These are phyloP conservation scores for Chenopodium berlandieri DNA, from an alignment of 148 eudicot genomes.

Conservation along the genomic window DNA sequence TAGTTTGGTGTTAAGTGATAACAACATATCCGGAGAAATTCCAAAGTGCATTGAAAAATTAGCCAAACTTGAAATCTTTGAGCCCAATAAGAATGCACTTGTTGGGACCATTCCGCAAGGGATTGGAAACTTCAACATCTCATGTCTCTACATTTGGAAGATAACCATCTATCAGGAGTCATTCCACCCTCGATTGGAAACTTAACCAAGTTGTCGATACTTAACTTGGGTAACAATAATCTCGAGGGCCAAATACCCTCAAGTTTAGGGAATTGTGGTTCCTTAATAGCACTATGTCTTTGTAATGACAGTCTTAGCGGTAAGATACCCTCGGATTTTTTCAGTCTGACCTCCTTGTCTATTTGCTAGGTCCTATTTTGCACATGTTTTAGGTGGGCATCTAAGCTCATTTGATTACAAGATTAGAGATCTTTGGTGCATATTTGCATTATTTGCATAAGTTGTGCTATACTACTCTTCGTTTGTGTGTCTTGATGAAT, in stretches of 20 bases:
- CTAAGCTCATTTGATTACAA: too few relatives aligned
- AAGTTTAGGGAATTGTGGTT: conserved; percentile 33
- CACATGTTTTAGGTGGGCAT: too few relatives aligned
- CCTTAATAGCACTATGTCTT: conserved; percentile 23
- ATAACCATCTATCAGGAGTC: conserved; percentile 31
- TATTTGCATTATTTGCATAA: too few relatives aligned
- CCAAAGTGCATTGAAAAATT: conserved; percentile 30
- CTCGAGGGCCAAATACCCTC: conserved; percentile 36
- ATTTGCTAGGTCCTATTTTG: too few relatives aligned
- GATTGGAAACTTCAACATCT: conserved; percentile 28
- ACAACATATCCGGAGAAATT: conserved; percentile 28
- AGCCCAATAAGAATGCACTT: conserved; percentile 6
- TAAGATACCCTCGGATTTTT: conserved; percentile 28
- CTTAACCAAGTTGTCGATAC: conserved; percentile 13
- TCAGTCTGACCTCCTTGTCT: conserved; percentile 7
- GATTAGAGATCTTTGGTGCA: too few relatives aligned
- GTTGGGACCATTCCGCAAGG: conserved; percentile 33
- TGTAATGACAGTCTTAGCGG: conserved; percentile 27
- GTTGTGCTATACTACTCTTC: too few relatives aligned
- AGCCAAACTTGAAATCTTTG: conserved; percentile 7
- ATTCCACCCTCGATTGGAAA: conserved; percentile 40
- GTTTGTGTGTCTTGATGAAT: too few relatives aligned
- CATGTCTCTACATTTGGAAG: neutral
- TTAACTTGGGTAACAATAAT: conserved; percentile 19
- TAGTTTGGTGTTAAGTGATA: conserved; percentile 4